Base-by-base conservation (phyloP, 192 early-diverging fungal species). In the Entomortierella lignicola region DNA sequence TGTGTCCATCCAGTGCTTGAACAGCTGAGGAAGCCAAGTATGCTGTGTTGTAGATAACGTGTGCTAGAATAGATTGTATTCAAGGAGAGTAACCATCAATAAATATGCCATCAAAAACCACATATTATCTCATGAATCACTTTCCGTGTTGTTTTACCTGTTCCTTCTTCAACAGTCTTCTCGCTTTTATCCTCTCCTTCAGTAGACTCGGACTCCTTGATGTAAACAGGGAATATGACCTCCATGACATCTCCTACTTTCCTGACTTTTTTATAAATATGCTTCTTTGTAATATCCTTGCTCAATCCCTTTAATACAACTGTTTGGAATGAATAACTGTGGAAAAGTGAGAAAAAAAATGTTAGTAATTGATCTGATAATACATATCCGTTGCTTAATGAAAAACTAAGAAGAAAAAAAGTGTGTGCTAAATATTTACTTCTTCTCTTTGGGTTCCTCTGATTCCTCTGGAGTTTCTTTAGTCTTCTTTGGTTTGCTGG, bases 231-330 rank as follows among this genome's bases (percentile, higher is more conserved):
- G 66, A 83, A 94, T 8, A 89, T 82, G 15, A 95, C 77, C 25
- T 92, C 91, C 50, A 83, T 72, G 37, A 93, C 84, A 5, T 86
- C 83, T 42, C 88, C 89, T 51, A 82, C 64, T 67, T 91, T 92
- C 32, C 85, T 77, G 31, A 83, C 84, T 73, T 91, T 92, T 71
- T 95, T 94, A 79, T 93, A 88, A 41, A 95, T 74, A 29, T 91
- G 89, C 83, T 93, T 91, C 74, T 91, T 90, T 15, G 89, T 92
- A 25, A 91, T 72, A 18, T 88, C 91, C 13, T 81, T 82, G 23
- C 77, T 70, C 26, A 89, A 71, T 20, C 85, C 85, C 27, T 87
- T 75, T 17, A 95, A 80, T 61, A 84, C 84, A 41, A 87, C 77
- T 18, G 87, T 89, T 61, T 77, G 72, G 65, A 77, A 77, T 4